Evolutionary conservation across 495 filamentous ascomycete species (phyloP).

Genomic region (Tuber microsphaerosporum): DNA sequence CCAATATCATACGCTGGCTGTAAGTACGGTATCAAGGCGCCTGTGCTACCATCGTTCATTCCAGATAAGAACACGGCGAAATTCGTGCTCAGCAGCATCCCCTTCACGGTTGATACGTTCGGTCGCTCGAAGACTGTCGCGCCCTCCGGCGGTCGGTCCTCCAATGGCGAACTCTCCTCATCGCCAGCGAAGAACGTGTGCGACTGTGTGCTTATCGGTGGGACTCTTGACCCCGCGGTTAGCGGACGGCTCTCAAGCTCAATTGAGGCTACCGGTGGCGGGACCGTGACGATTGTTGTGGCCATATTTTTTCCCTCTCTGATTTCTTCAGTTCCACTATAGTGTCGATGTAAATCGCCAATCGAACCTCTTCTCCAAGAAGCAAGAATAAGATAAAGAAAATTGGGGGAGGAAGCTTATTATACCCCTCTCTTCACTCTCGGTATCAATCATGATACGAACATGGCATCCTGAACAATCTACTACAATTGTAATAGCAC

Average conservation of each 20-base stretch:
- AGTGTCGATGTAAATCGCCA: neutral
- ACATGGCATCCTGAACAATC: neutral
- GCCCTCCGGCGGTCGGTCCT: conserved; percentile 26
- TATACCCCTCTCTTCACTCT: neutral
- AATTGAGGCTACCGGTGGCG: conserved; percentile 3
- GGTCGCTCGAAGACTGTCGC: conserved; percentile 26
- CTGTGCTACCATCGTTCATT: conserved; percentile 59
- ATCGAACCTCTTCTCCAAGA: no score
- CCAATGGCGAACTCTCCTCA: conserved; percentile 17
- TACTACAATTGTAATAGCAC: neutral
- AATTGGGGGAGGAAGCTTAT: neutral
- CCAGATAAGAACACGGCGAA: conserved; percentile 49
- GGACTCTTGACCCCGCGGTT: neutral
- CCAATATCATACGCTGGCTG: conserved; percentile 34
- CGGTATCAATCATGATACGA: neutral
- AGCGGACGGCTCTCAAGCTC: neutral
- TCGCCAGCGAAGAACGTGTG: neutral
- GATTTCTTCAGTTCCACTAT: neutral
- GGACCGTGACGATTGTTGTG: neutral
- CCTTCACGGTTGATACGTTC: conserved; percentile 26
- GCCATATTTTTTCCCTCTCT: neutral
- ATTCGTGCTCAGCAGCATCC: conserved; percentile 21
- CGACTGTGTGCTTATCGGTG: neutral
- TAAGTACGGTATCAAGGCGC: conserved; percentile 69
- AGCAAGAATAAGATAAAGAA: neutral